Conservation (phyloP, 2,329 filamentous ascomycete genomes). For the Apiospora malaysiana region DNA sequence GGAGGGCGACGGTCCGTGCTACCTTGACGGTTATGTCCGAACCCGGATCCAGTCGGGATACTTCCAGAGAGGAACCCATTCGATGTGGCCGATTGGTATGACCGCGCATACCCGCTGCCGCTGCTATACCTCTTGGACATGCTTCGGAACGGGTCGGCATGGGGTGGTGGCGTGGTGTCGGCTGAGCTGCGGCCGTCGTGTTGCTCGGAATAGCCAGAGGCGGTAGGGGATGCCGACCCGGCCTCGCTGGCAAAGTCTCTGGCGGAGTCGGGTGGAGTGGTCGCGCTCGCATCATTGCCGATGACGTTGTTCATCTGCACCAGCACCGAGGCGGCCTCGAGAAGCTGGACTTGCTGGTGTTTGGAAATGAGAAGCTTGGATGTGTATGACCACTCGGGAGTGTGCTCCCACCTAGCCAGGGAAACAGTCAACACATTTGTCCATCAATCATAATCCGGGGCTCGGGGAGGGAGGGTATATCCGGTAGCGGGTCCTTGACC, state of each 20-base stretch:
- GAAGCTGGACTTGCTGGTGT: conserved; percentile 97
- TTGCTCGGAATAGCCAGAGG: conserved; percentile 80
- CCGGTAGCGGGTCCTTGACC: conserved; percentile 37
- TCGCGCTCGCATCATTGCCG: conserved; percentile 49
- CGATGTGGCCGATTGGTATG: conserved; percentile 76
- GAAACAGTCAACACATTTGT: conserved; percentile 43
- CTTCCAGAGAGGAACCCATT: conserved; percentile 59
- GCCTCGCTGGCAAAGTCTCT: conserved; percentile 77
- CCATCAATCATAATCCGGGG: conserved; percentile 28
- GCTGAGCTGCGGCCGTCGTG: conserved; percentile 82
- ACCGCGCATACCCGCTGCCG: conserved; percentile 70
- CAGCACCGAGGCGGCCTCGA: conserved; percentile 96
- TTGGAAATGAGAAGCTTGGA: conserved; percentile 99
- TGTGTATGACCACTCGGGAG: conserved; percentile 95
- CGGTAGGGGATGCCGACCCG: conserved; percentile 81
- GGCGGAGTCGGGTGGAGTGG: conserved; percentile 68
- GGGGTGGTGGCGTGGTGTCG: conserved; percentile 90
- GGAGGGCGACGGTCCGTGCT: conserved; percentile 79
- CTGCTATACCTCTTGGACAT: conserved; percentile 64
- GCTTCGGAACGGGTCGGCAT: conserved; percentile 64
- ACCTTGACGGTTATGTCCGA: conserved; percentile 70
- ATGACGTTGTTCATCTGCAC: conserved; percentile 79
- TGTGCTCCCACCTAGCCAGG: conserved; percentile 91
- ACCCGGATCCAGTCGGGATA: conserved; percentile 55
- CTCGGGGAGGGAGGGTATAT: conserved; percentile 8